Base-by-base conservation (phyloP, 495 filamentous ascomycete genomes). In the Aspergillus taichungensis region DNA sequence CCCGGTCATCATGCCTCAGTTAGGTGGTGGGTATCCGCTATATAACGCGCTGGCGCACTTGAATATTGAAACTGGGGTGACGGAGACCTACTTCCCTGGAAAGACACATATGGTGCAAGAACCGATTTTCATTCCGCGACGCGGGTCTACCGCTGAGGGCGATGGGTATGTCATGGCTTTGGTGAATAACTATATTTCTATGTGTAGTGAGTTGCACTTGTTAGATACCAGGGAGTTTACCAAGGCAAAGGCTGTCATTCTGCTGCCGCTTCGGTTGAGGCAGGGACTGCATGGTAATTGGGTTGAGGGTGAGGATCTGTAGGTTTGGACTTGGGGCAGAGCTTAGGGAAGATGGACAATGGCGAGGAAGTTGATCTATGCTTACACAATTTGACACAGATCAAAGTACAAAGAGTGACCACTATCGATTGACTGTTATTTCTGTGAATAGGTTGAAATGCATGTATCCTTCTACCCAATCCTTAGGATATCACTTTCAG, bases 151-250 rank as follows among this genome's bases (percentile, higher is more conserved):
- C 0, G 53, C 42, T 3, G 77, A 80, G 47, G 78, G 74, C 3
- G 75, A 80, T 49, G 76, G 77, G 1, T 79, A 76, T 44, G 49
- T 81, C 8, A 66, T 76, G 9, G 70, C 66, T 11, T 61, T 81
- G 30, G 59, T 78, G 31, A 81, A 79, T 46, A 73, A 75, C 49
- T 63, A 75, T 11, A 71, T 71, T 35, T 61, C 63, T 24, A 58
- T 76, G 41, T 53, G 61, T 10, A 77, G 73, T 48, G 74, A 76
- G 40, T 56, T 78, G 9, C 60, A 71, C 29, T 68, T 78, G 28
- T 62, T 76, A 46, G 75, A 78, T 47, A 64, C 67, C n/a, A 56
- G 55, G 51, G 46, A 73, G 18, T 56, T 76, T 0, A 49, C 50
- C 0, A 58, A 63, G 39, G 71, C 72, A 12, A 14, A 68, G n/a